Base-by-base conservation (phyloP, 1,139 yeast genomes). In the Starmera stellimalicola region DNA sequence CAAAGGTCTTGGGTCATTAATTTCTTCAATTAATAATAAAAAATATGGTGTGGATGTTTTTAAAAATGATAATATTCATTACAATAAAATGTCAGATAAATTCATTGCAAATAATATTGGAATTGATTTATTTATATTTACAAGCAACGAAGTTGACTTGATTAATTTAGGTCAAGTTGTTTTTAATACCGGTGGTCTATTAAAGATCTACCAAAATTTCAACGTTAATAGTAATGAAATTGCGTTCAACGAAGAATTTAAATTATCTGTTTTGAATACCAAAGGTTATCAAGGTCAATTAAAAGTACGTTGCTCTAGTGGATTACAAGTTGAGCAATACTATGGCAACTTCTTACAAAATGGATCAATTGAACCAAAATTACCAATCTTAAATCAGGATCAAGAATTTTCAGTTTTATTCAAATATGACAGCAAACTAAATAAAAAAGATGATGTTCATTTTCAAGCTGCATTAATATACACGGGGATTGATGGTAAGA, bases 391-490 rank as follows among this genome's bases (percentile, higher is more conserved):
- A 16, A 68, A 70, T 30, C 67, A 70, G 15, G 79, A 82, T 46
- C 80, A 83, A 31, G 68, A 82, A 3, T 58, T 85, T 37, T 80
- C 85, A 5, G 77, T 84, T 3, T 65, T 84, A 34, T 74, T 91
- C 47, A 68, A 67, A 35, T 81, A 84, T 48, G 96, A 87, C 51
- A 88, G 87, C 2, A 77, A 73, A 40, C 65, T 93, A 30, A 73
- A 77, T 37, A 65, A 82, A 4, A 75, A 75, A 38, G 67, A 71
- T 26, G 95, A 85, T 54, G 84, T 87, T 27, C 94, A 85, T 55
- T 85, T 88, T 64, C 99, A 91, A 58, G 82, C 85, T 2, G 97
- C 97, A 0, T 47, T 91, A 29, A 63, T 93, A 35, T 87, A 85
- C 54, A 91, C 97, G 0, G 82, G 88, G 34, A 52, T 65, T 3